Base-by-base conservation (phyloP, 2,329 filamentous ascomycete species). In the Elsinoe ampelina region DNA sequence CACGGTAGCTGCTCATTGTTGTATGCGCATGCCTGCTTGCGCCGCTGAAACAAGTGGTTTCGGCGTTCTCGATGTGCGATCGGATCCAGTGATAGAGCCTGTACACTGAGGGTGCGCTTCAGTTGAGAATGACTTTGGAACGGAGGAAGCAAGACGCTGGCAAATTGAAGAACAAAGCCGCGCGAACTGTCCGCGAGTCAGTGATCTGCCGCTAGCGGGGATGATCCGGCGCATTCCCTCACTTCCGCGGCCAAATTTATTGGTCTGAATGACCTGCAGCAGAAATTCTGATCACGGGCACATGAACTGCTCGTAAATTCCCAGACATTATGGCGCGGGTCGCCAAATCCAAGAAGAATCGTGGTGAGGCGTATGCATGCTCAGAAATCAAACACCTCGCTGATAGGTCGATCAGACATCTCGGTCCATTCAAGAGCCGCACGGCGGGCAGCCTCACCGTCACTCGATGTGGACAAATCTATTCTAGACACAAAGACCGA, bases 361-460 rank as follows among this genome's bases (percentile, higher is more conserved):
- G 70, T 60, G 67, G 72, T 74, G 65, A 17, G 59, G 54, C 19
- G 15, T 32, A 11, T 19, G 2, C 17, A 54, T 34, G 7, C 45
- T 17, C 45, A 50, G 55, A 58, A 30, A 35, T 30, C 7, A 8
- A 30, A 5, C 7, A 8, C 26, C 8, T 30, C 8, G 26, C 34
- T 52, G 12, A 38, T 5, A 11, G 45, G 22, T 12, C 12, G 26
- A 2, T 22, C n/a, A 87, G 83, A 74, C 56, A 75, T 77, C 38
- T 87, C 86, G 3, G 71, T 82, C 58, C 86, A 85, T 73, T 91
- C 87, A 55, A 85, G 87, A 62, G 86, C 85, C 58, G 85, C 86
- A 39, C 81, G 86, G 66, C 83, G 87, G 61, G 86, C 83, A 47
- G 81, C 82, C 13, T 86, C 85, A 3, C 84, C 86, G 22, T 77